phyloP scores from a whole-genome alignment of 371 early-diverging fungal genomes.

The Chytridiales sp. region DNA sequence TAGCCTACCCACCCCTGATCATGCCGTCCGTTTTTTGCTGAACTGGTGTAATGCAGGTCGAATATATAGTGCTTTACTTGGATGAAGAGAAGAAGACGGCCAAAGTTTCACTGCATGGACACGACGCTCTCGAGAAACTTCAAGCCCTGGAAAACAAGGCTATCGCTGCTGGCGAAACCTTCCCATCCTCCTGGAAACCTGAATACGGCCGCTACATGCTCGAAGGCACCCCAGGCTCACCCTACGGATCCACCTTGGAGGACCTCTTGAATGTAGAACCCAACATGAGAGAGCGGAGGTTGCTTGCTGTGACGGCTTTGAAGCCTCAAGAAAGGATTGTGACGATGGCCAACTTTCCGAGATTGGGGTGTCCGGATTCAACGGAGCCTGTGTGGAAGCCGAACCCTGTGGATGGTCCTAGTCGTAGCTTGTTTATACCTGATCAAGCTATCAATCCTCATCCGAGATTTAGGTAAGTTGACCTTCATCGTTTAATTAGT shows the following conservation, averaged over 20 bases:
- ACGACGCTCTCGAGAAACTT: constrained; percentile 77
- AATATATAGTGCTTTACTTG: constrained; percentile 85
- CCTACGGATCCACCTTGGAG: constrained; percentile 83
- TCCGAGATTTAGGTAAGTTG: constrained; percentile 84
- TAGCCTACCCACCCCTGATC: background rate
- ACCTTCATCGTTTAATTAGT: constrained; percentile 5
- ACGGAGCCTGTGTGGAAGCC: constrained; percentile 59
- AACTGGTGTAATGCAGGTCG: constrained; percentile 60
- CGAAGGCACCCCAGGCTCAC: constrained; percentile 91
- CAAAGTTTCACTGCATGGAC: constrained; percentile 77
- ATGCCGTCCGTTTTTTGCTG: background rate
- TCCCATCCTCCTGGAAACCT: constrained; percentile 77
- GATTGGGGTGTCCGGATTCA: constrained; percentile 80
- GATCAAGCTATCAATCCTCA: constrained; percentile 94
- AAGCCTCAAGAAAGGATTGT: constrained; percentile 68
- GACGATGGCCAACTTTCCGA: constrained; percentile 86
- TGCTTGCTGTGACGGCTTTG: constrained; percentile 57
- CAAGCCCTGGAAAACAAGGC: constrained; percentile 65
- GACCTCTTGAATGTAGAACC: constrained; percentile 82
- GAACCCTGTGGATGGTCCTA: constrained; percentile 32
- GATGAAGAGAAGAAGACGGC: constrained; percentile 73
- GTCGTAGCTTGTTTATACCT: constrained; percentile 82
- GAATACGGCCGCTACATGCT: constrained; percentile 97
- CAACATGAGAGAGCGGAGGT: constrained; percentile 84
- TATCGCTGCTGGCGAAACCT: constrained; percentile 23